Percentiles rank a stretch among this genome's conserved stretches.
Conservation (phyloP, 495 filamentous ascomycete species). For the Parachaetomium inaequale region DNA sequence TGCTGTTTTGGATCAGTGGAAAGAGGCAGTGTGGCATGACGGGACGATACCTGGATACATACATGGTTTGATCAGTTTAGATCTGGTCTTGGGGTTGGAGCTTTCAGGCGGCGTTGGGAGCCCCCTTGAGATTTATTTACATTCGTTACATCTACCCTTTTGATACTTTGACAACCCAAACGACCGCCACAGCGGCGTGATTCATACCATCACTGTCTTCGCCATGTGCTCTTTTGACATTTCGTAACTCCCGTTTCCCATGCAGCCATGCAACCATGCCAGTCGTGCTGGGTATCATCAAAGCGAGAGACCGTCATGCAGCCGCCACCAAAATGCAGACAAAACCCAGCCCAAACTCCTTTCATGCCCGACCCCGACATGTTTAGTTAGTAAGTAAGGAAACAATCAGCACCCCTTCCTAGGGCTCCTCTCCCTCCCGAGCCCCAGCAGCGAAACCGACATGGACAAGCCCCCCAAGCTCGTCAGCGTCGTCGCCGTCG, state of each 20-base stretch:
- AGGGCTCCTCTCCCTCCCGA: background rate
- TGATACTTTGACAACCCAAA: background rate
- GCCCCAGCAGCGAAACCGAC: constrained; percentile 6
- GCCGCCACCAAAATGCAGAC: background rate
- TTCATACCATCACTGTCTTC: background rate
- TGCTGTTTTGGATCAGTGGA: background rate
- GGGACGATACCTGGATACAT: background rate
- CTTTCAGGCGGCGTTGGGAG: background rate
- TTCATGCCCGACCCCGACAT: background rate
- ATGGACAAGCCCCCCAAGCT: constrained; percentile 10
- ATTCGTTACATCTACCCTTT: no score
- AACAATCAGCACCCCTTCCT: constrained; percentile 4
- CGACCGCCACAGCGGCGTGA: background rate
- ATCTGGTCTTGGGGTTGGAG: background rate
- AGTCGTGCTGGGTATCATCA: constrained; percentile 1
- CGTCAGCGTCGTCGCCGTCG: constrained; percentile 5
- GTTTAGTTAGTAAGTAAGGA: background rate
- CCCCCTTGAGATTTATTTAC: background rate
- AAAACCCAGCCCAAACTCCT: background rate
- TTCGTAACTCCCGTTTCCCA: constrained; percentile 1
- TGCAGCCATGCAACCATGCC: constrained; percentile 2
- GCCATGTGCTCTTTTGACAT: background rate
- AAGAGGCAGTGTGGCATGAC: background rate
- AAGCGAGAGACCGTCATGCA: constrained; percentile 9
- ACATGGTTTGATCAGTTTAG: background rate